These are phyloP conservation scores for Xylaria scruposa DNA, from an alignment of 495 filamentous ascomycete species.

Conservation along the genomic window DNA sequence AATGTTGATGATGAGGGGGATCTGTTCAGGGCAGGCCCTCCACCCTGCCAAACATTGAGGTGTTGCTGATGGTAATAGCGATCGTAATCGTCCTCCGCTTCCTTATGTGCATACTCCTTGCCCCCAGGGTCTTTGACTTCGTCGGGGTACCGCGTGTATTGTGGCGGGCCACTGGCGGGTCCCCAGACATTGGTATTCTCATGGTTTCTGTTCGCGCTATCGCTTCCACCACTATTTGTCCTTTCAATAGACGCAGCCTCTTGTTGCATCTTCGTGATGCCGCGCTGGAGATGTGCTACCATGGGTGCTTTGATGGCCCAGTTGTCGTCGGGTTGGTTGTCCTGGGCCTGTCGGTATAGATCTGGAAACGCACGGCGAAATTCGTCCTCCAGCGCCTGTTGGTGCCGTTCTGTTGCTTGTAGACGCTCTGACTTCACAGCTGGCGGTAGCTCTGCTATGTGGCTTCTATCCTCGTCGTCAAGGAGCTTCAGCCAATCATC, in stretches of 20 bases:
- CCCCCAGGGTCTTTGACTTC: not conserved
- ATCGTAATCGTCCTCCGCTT: not conserved
- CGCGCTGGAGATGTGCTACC: conserved; percentile 28
- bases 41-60: not conserved
- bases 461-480: conserved; percentile 46
- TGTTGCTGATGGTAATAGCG: conserved; percentile 9
- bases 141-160: conserved; percentile 21
- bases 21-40: not conserved
- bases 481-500: conserved; percentile 47
- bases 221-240: not conserved
- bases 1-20: conserved; percentile 20
- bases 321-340: conserved; percentile 31
- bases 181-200: not conserved
- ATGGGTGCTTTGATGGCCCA: conserved; percentile 23
- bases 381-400: conserved; percentile 48
- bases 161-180: conserved; percentile 29
- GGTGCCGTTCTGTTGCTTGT: conserved; percentile 46
- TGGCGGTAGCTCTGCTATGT: conserved; percentile 43
- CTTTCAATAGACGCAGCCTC: not conserved
- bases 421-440: conserved; percentile 47
- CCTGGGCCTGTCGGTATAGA: conserved; percentile 42
- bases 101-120: not conserved
- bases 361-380: conserved; percentile 41
- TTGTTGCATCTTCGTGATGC: conserved; percentile 27
- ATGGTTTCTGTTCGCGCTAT: not conserved